Evolutionary conservation across 2,329 filamentous ascomycete species (phyloP).

Genomic region (Teratosphaeria viscida): DNA sequence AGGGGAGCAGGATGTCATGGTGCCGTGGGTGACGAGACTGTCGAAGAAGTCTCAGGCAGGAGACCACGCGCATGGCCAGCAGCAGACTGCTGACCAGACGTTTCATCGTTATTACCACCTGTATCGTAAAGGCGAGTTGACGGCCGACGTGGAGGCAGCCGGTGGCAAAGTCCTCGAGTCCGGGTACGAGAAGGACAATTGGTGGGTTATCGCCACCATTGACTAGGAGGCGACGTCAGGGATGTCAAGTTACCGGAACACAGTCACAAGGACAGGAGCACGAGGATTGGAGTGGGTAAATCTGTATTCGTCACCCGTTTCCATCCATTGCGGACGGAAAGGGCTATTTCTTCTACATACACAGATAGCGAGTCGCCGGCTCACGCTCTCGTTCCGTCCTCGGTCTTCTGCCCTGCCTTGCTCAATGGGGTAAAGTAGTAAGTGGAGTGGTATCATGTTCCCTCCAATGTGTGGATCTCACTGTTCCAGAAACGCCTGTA

Average conservation of each 20-base stretch:
- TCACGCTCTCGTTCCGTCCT: background rate
- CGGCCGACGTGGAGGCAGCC: slow-evolving; percentile 62
- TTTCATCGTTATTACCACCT: slow-evolving; percentile 93
- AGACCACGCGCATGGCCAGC: slow-evolving; percentile 18
- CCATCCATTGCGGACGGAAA: background rate
- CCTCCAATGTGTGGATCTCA: background rate
- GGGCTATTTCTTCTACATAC: slow-evolving; percentile 3
- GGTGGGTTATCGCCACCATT: slow-evolving; percentile 63
- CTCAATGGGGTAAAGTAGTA: slow-evolving; percentile 1
- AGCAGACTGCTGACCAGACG: slow-evolving; percentile 35
- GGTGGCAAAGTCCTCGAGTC: slow-evolving; percentile 66
- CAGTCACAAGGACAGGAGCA: background rate
- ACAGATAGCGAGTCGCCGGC: slow-evolving; percentile 8
- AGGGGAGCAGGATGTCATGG: slow-evolving; percentile 80
- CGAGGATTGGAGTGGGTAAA: slow-evolving; percentile 9
- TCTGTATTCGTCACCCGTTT: slow-evolving; percentile 6
- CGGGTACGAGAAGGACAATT: slow-evolving; percentile 96
- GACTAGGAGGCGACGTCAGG: background rate
- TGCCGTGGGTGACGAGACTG: slow-evolving; percentile 73
- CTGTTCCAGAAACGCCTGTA: background rate
- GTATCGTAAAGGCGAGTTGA: slow-evolving; percentile 76
- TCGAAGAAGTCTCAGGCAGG: slow-evolving; percentile 17
- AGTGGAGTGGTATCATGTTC: background rate
- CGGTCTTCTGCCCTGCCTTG: slow-evolving; percentile 1
- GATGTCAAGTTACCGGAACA: background rate